Evolutionary conservation across 352 stramenopile genomes (phyloP), one percentile per base, ranked within the genome.

Genomic region (Globisporangium cederbergense): DNA sequence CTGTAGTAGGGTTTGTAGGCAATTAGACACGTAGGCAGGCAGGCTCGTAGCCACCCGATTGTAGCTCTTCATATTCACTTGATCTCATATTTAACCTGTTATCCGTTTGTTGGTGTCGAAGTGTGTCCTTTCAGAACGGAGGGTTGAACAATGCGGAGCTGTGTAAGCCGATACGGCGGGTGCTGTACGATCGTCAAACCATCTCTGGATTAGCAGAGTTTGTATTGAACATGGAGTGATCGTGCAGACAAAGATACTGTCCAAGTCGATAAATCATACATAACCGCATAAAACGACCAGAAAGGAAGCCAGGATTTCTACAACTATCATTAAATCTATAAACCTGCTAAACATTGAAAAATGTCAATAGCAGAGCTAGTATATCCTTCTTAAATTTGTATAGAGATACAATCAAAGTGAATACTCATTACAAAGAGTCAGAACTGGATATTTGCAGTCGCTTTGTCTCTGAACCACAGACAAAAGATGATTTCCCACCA

Each of bases 401-500:
- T 20, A 55, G 9, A 30, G 2, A 1, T 52, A 7, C 2, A 25
- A 22, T 3, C 20, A 50, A 22, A 53, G 13, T 25, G 40, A 16
- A 47, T 47, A 47, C 3, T n/a, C 32, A 9, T 56, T 56, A 56
- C 6, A 4, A 22, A 36, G 50, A 56, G 50, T 13, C 14, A 7
- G 7, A 56, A 40, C 50, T 56, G 50, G 28, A 56, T 56, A 56
- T 54, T 30, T 54, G 22, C 36, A 42, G 9, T 42, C 14, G 14
- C 20, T 47, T 47, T 14, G 42, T 3, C 14, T 8, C 6, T 20
- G 42, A 47, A 14, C 32, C 50, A 40, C 50, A 56, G 50, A 56
- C 50, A 56, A 42, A 56, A 38, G 22, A 56, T 56, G 50, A 40
- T 56, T 56, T 56, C 14, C 42, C 42, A 47, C 42, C 42, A 47